Evolutionary conservation across 768 basidiomycete species (phyloP), one percentile per base, ranked within the genome.

Genomic region (Harrya chromipes): DNA sequence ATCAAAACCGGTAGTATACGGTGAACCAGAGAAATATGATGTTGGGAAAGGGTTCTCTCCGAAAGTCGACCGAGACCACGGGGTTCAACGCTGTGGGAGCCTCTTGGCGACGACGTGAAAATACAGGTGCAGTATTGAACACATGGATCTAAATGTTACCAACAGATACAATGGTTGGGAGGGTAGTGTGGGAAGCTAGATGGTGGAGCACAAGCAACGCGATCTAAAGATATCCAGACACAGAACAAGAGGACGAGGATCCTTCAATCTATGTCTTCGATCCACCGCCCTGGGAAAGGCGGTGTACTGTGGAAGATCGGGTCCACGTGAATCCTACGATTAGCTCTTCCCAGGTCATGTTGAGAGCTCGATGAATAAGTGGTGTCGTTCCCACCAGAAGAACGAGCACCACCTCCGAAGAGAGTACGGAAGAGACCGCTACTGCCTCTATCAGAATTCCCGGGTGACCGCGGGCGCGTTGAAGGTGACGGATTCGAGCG

Each of bases 201-300:
- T 29, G 1, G 44, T 17, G 19, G 8, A 35, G 36, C 46, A 53
- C 19, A 39, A 52, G 34, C n/a, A 41, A 45, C 19, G 20, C 40
- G 43, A 33, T 37, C 11, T n/a, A 17, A 31, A 43, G 19, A 50
- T 40, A 41, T 42, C 45, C 40, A 48, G 9, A 35, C 38, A 41
- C 17, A 17, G 40, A 38, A 31, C 36, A 36, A 13, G 17, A 20
- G 11, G 12, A 12, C 0, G 21, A 24, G 20, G 24, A 20, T 13
- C 33, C 31, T 27, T 70, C 46, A 71, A 38, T 70, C 69, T 38
- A 67, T 54, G 43, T 67, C 63, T 35, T 71, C 68, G 11, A 60
- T 58, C 69, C 69, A 71, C 26, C 59, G 66, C 17, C 69, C 70
- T 2, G 69, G 69, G 35, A 70, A 62, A 31, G 52, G 50, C 14